phyloP scores from a whole-genome alignment of 305 asterid genomes.

The Fraxinus baroniana region DNA sequence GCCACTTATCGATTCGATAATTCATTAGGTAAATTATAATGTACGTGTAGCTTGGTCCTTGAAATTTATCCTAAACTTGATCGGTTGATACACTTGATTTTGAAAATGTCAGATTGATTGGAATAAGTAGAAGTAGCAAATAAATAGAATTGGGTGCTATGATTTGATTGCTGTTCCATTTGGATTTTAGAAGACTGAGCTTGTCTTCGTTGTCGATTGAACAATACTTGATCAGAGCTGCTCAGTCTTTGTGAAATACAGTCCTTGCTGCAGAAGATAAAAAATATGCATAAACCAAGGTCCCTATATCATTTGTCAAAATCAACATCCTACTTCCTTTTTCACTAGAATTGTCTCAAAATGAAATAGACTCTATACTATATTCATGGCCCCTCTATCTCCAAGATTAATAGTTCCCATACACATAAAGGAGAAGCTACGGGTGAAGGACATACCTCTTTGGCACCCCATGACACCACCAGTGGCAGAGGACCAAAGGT shows the following conservation, averaged over 20 bases:
- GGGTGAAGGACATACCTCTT: conserved; percentile 63
- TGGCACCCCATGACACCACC: conserved; percentile 94
- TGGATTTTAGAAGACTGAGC: too few species aligned
- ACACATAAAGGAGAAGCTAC: conserved; percentile 66
- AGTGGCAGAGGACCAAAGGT: conserved; percentile 45
- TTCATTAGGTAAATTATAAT: too few species aligned
- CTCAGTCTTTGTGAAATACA: background rate
- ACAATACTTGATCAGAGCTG: background rate
- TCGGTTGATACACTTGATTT: background rate
- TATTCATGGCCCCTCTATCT: conserved; percentile 47
- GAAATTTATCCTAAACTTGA: background rate
- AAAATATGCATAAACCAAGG: background rate
- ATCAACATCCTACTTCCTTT: conserved; percentile 10
- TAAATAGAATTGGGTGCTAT: too few species aligned
- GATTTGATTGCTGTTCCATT: too few species aligned
- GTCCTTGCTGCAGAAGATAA: background rate
- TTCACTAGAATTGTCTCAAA: background rate
- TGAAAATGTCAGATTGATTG: too few species aligned
- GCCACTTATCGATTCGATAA: too few species aligned
- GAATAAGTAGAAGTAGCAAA: too few species aligned
- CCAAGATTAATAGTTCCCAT: conserved; percentile 53
- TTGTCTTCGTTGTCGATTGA: too few species aligned
- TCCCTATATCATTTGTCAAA: conserved; percentile 31
- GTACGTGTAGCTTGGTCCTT: too few species aligned
- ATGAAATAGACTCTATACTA: background rate